Conservation (phyloP, 805 yeast species). For the Yamadazyma ubonensis region DNA sequence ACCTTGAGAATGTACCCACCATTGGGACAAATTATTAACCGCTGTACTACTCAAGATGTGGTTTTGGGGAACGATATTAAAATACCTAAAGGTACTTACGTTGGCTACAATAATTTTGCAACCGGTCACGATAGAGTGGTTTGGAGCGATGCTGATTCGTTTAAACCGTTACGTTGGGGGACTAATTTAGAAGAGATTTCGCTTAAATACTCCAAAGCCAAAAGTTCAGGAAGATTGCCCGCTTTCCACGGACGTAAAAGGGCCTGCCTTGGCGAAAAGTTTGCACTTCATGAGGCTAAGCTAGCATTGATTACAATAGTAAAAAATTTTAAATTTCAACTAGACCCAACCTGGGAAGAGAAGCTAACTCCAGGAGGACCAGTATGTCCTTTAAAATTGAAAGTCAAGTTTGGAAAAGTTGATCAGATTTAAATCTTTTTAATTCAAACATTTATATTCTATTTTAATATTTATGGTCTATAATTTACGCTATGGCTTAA, state of each 20-base stretch:
- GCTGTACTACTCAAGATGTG: slow-evolving; percentile 40
- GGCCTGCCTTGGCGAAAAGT: slow-evolving; percentile 60
- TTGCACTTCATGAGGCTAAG: slow-evolving; percentile 49
- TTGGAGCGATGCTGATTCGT: slow-evolving; percentile 47
- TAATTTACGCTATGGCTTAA: no score
- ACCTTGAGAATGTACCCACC: slow-evolving; percentile 56
- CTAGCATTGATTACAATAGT: slow-evolving; percentile 38
- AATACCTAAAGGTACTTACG: slow-evolving; percentile 51
- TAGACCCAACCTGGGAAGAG: slow-evolving; percentile 48
- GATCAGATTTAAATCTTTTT: background rate
- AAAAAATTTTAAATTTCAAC: slow-evolving; percentile 29
- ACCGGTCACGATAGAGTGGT: slow-evolving; percentile 44
- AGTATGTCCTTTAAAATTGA: slow-evolving; percentile 43
- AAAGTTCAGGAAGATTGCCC: slow-evolving; percentile 45
- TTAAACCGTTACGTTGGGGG: slow-evolving; percentile 57
- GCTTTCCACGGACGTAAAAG: slow-evolving; percentile 61
- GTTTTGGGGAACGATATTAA: slow-evolving; percentile 40
- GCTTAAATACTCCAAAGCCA: slow-evolving; percentile 41
- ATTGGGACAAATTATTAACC: slow-evolving; percentile 53
- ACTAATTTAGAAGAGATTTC: slow-evolving; percentile 32
- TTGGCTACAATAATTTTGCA: slow-evolving; percentile 55
- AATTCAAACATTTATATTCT: no score
- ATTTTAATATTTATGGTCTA: no score
- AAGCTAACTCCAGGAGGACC: slow-evolving; percentile 60
- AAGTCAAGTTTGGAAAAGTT: background rate